Conservation (phyloP, 441 rosid species). For the Syzygium syzygioides region DNA sequence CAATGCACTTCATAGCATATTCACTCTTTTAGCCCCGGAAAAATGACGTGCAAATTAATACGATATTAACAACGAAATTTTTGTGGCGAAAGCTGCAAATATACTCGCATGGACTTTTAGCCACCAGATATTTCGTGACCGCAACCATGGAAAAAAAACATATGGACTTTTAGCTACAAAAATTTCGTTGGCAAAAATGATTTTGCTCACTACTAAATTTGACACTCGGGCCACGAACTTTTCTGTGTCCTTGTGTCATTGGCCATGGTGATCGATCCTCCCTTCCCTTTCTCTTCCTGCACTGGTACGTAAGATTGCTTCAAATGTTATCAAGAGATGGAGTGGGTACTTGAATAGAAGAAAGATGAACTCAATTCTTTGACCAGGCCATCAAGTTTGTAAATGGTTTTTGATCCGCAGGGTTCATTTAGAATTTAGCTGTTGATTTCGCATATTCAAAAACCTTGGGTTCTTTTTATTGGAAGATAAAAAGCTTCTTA, state of each 20-base stretch:
- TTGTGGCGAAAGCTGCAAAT: not conserved
- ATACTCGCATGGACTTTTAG: too few species aligned
- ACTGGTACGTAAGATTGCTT: not conserved
- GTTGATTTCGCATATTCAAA: not conserved
- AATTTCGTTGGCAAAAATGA: too few species aligned
- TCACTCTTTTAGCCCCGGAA: not conserved
- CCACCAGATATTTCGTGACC: too few species aligned
- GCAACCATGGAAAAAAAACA: too few species aligned
- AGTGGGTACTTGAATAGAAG: not conserved
- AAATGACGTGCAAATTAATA: not conserved
- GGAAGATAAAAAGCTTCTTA: not conserved
- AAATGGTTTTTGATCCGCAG: not conserved
- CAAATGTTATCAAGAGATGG: not conserved
- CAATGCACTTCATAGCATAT: not conserved
- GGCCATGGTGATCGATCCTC: not conserved
- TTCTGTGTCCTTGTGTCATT: too few species aligned
- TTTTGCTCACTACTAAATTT: too few species aligned
- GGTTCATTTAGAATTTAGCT: not conserved
- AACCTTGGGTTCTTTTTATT: not conserved
- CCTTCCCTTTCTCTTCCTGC: not conserved
- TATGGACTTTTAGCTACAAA: too few species aligned
- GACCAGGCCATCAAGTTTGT: not conserved
- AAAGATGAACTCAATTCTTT: too few species aligned
- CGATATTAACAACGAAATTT: not conserved
- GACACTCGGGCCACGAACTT: too few species aligned